Evolutionary conservation across 2,329 filamentous ascomycete genomes (phyloP), one percentile per base, ranked within the genome.

Genomic region (Pyrenochaeta sp.): DNA sequence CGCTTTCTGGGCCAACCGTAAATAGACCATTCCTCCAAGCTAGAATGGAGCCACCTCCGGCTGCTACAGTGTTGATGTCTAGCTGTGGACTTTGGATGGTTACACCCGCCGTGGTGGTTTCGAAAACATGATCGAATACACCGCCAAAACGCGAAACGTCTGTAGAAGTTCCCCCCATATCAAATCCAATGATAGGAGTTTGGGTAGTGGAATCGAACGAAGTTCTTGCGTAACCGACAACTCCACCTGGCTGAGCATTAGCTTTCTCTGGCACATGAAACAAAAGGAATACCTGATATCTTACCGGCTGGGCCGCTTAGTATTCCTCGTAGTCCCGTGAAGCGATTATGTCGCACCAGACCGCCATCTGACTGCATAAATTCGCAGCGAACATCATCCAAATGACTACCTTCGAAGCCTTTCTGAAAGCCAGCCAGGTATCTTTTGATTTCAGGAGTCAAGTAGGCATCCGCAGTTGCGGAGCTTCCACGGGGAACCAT

Each of bases 111-210:
- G 89, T 94, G 1, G 89, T 93, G 0, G 90, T 94, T 71, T 94
- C 90, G 56, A 95, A 95, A 0, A 94, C 89, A 61, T 96, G 90
- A 58, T 96, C 90, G 58, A 93, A 90, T 36, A 87, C 79, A 6
- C 90, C 90, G 42, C 85, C 83, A 7, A 90, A 96, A 22, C 90
- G 79, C 15, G 88, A 92, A 7, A 95, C 89, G 68, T 96, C 90
- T 1, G 90, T 96, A 37, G 86, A 90, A 0, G 90, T 96, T 10
- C 90, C 90, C 27, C 89, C 89, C 90, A 96, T 96, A 55, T 96
- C 91, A 61, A 96, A 96, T 0, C 91, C 90, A 60, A 96, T 95
- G 3, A 96, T 87, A 0, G 90, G 89, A 1, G 82, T 88, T 60
- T 84, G 88, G 3, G 88, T 91, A 36, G 86, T 78, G 1, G 85